phyloP scores from a whole-genome alignment of 306 rosid genomes.

The Quercus variabilis region DNA sequence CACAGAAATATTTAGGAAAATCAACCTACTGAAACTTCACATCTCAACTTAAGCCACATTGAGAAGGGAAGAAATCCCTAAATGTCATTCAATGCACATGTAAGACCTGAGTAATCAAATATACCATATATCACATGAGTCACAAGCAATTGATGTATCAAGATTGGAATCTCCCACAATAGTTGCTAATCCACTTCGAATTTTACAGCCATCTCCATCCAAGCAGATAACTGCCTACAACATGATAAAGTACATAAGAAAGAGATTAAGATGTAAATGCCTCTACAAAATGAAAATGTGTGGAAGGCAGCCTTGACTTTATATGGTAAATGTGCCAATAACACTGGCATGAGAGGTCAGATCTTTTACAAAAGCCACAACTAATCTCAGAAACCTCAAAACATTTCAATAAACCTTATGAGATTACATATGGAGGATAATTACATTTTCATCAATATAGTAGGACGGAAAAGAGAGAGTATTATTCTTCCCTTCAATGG shows the following conservation, averaged over 20 bases:
- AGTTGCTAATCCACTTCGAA: conserved; percentile 58
- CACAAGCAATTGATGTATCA: conserved; percentile 97
- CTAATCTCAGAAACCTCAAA: conserved; percentile 13
- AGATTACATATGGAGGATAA: conserved; percentile 26
- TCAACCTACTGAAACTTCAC: background rate
- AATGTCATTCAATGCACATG: background rate
- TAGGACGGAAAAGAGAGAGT: conserved; percentile 87
- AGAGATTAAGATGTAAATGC: conserved; percentile 16
- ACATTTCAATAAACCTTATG: conserved; percentile 15
- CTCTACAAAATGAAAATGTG: background rate
- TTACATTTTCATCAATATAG: conserved; percentile 97
- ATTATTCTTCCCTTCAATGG: conserved; percentile 75
- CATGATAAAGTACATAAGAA: conserved; percentile 37
- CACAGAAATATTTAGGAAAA: background rate
- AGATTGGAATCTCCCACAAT: conserved; percentile 66
- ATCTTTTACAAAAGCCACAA: conserved; percentile 1
- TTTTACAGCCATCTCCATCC: conserved; percentile 89
- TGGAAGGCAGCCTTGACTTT: conserved; percentile 4
- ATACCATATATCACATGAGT: conserved; percentile 92
- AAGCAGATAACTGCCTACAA: conserved; percentile 97
- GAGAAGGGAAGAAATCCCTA: background rate
- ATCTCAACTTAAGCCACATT: conserved; percentile 5
- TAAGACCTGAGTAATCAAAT: conserved; percentile 15
- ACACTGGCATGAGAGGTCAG: background rate
- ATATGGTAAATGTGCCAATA: background rate